Evolutionary conservation across 148 eudicot genomes (phyloP).

Genomic region (Polygonum aviculare): DNA sequence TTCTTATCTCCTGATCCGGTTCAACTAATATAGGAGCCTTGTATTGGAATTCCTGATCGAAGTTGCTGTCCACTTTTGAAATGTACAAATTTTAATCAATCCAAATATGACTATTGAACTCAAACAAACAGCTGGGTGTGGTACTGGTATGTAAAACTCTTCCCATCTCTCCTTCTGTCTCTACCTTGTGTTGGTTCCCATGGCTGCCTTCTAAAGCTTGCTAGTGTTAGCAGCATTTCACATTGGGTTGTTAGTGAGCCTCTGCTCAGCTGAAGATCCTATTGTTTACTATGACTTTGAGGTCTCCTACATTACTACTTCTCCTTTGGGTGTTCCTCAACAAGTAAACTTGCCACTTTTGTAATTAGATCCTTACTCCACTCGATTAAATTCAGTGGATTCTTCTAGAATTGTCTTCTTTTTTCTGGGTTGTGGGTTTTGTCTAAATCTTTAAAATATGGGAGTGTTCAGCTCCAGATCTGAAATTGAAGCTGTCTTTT

Average conservation of each 20-base stretch:
- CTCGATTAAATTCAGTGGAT: no score
- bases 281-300: slow-evolving; percentile 13
- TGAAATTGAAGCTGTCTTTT: slow-evolving; percentile 28
- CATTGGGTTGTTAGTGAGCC: slow-evolving; percentile 35
- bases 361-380: slow-evolving; percentile 1
- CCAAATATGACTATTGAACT: neutral
- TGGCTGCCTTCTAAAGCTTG: slow-evolving; percentile 23
- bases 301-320: no score
- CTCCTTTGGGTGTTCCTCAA: slow-evolving; percentile 1
- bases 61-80: no score
- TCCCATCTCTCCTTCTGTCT: slow-evolving; percentile 10
- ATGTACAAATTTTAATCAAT: neutral
- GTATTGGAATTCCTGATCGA: no score
- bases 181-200: neutral
- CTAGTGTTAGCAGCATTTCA: slow-evolving; percentile 17
- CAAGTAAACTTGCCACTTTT: slow-evolving; percentile 14
- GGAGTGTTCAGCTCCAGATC: slow-evolving; percentile 45
- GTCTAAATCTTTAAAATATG: slow-evolving; percentile 6
- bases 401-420: neutral
- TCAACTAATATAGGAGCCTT: neutral
- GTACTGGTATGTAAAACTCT: no score
- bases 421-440: neutral
- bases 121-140: neutral
- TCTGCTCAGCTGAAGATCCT: slow-evolving; percentile 69
- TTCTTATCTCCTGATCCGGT: neutral